Percentiles rank a stretch among this genome's conserved stretches.
Evolutionary conservation across 164 flowering plant species (phyloP).

Genomic region (Warburgia ugandensis): DNA sequence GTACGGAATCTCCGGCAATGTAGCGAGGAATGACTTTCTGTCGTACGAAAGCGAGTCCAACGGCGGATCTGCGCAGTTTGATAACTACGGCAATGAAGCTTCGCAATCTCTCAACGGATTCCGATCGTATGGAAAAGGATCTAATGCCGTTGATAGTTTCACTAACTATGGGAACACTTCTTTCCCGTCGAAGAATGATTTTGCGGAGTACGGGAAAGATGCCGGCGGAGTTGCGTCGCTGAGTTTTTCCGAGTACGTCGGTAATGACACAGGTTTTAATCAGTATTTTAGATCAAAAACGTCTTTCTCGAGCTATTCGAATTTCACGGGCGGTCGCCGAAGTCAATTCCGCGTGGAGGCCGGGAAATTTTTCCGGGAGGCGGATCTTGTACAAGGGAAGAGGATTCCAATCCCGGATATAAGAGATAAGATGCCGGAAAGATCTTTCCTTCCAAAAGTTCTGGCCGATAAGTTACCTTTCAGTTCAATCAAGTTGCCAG

Average conservation of each 20-base stretch:
- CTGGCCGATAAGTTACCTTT: slow-evolving; percentile 56
- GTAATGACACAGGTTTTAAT: background rate
- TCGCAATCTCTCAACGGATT: background rate
- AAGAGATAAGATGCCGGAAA: slow-evolving; percentile 59
- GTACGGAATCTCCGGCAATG: slow-evolving; percentile 39
- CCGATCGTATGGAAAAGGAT: background rate
- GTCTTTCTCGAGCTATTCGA: background rate
- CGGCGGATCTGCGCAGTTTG: slow-evolving; percentile 55
- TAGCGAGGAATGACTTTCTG: slow-evolving; percentile 20
- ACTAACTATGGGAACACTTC: background rate
- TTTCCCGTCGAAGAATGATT: background rate
- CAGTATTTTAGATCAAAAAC: background rate
- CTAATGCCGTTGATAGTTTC: background rate
- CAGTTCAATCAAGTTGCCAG: slow-evolving; percentile 23
- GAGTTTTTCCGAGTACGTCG: background rate
- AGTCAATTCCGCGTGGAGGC: slow-evolving; percentile 28
- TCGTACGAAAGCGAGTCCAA: slow-evolving; percentile 57
- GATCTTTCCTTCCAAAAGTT: slow-evolving; percentile 68
- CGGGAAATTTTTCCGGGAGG: slow-evolving; percentile 74
- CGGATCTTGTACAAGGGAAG: slow-evolving; percentile 43
- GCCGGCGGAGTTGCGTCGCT: background rate
- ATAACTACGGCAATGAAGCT: slow-evolving; percentile 23
- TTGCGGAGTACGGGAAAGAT: background rate
- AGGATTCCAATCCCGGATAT: slow-evolving; percentile 77
- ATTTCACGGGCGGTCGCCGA: background rate